Evolutionary conservation across 257 asterid species (phyloP).

Genomic region (Leptodermis oblonga): DNA sequence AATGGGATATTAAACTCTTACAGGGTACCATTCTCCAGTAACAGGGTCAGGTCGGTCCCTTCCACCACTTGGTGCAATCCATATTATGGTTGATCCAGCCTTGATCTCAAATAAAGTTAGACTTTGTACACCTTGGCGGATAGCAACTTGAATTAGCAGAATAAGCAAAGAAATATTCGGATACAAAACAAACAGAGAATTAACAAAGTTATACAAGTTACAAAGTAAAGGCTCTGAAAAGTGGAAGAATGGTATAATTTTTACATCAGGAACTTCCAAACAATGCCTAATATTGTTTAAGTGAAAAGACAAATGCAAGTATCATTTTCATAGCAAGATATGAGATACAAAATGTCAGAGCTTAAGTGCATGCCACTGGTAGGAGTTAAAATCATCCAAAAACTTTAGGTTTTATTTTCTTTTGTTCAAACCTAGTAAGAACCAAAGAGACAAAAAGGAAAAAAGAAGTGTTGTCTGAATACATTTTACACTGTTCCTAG

Average conservation of each 20-base stretch:
- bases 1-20: slow-evolving; percentile 38
- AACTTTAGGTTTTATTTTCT: background rate
- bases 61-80: slow-evolving; percentile 99
- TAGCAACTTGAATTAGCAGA: background rate
- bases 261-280: background rate
- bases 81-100: slow-evolving; percentile 87
- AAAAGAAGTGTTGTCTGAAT: background rate
- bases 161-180: background rate
- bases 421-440: background rate
- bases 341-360: background rate
- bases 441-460: too few relatives aligned
- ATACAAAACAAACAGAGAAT: background rate
- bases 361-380: background rate
- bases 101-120: slow-evolving; percentile 19
- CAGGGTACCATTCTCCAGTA: slow-evolving; percentile 83
- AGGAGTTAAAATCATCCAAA: background rate
- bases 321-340: too few relatives aligned
- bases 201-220: background rate
- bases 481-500: background rate
- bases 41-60: slow-evolving; percentile 93
- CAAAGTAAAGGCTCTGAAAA: background rate
- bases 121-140: background rate
- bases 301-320: background rate
- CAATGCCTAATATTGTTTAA: too few relatives aligned
- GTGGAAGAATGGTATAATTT: background rate